Conservation (phyloP, 306 rosid genomes). For the Pyrus betulifolia region DNA sequence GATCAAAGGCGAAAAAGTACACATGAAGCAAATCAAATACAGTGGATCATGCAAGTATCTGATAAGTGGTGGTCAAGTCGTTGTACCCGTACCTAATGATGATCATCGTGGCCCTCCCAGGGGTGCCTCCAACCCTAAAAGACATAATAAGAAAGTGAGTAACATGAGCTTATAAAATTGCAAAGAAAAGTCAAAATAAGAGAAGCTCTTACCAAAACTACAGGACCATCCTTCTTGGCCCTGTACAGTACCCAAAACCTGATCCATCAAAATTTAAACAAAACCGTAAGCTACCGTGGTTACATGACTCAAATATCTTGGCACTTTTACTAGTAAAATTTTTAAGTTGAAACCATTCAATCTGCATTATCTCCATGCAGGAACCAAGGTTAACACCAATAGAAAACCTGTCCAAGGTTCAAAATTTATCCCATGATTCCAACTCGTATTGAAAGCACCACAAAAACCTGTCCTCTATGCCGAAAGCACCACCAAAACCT, state of each 20-base stretch:
- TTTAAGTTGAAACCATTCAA: not conserved
- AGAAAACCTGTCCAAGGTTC: not conserved
- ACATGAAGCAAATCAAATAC: not conserved
- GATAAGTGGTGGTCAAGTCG: not conserved
- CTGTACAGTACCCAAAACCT: conserved; percentile 96
- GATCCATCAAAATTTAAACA: conserved; percentile 1
- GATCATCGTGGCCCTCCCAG: conserved; percentile 91
- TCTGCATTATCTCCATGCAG: not conserved
- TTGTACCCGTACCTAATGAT: conserved; percentile 38
- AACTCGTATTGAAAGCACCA: not conserved
- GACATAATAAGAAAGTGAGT: not conserved
- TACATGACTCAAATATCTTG: too few species aligned
- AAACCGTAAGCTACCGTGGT: not conserved
- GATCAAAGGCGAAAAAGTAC: not conserved
- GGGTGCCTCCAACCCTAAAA: conserved; percentile 97
- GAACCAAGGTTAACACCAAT: not conserved
- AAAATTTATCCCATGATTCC: not conserved
- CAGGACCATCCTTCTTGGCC: conserved; percentile 97
- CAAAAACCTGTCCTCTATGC: not conserved
- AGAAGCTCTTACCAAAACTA: conserved; percentile 55
- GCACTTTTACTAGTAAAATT: too few species aligned
- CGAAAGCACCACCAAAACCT: not conserved
- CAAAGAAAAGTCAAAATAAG: not conserved
- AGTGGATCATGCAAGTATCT: not conserved
- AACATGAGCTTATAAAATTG: not conserved